Evolutionary conservation across 1,284 basidiomycete genomes (phyloP).

Genomic region (Ustilago curta): DNA sequence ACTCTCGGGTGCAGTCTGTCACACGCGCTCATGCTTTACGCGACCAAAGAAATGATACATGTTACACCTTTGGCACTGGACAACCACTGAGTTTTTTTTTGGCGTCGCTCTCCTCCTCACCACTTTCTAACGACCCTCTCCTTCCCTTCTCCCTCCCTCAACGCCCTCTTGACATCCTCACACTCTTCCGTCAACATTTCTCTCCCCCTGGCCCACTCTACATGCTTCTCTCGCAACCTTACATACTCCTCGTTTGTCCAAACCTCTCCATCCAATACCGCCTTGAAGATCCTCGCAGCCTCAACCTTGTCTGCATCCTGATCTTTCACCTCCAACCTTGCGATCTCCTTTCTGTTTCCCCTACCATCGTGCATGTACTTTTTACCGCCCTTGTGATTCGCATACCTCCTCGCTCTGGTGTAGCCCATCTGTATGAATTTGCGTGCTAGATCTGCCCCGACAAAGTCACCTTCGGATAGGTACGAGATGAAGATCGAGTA

Average conservation of each 20-base stretch:
- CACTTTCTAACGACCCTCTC: slow-evolving; percentile 19
- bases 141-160: slow-evolving; percentile 10
- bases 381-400: slow-evolving; percentile 47
- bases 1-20: neutral
- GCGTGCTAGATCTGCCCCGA: slow-evolving; percentile 39
- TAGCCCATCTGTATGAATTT: slow-evolving; percentile 54
- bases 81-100: neutral
- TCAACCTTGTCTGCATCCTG: slow-evolving; percentile 48
- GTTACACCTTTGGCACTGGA: slow-evolving; percentile 2
- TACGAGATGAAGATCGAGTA: slow-evolving; percentile 26
- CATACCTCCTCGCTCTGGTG: slow-evolving; percentile 45
- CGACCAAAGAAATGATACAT: neutral
- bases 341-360: slow-evolving; percentile 18
- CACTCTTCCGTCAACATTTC: slow-evolving; percentile 6
- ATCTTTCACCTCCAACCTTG: slow-evolving; percentile 12
- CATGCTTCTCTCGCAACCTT: slow-evolving; percentile 25
- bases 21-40: slow-evolving; percentile 9
- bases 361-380: slow-evolving; percentile 29
- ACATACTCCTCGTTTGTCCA: slow-evolving; percentile 34
- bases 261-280: slow-evolving; percentile 26
- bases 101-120: neutral
- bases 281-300: slow-evolving; percentile 38
- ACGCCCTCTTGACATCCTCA: slow-evolving; percentile 18
- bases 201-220: slow-evolving; percentile 15
- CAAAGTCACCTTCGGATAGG: slow-evolving; percentile 37